phyloP scores from a whole-genome alignment of 1,284 basidiomycete genomes.

The Irpex sp. region DNA sequence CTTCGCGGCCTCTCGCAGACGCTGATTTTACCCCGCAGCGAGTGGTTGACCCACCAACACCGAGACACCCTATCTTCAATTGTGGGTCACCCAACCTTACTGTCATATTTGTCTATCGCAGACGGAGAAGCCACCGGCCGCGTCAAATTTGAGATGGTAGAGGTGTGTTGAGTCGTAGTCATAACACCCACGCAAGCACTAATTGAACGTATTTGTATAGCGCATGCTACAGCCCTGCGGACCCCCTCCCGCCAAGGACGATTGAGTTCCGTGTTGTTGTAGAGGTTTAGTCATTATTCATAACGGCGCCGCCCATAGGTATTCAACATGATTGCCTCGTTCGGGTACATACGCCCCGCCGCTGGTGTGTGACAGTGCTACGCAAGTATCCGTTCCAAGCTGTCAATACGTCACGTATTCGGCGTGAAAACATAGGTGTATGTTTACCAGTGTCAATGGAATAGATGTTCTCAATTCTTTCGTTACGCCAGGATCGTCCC shows the following conservation, averaged over 20 bases:
- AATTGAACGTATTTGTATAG: constrained; percentile 36
- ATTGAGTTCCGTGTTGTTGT: constrained; percentile 28
- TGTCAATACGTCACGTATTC: background rate
- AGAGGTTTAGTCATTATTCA: background rate
- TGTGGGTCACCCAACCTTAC: constrained; percentile 85
- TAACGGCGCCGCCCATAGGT: background rate
- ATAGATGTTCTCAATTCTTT: background rate
- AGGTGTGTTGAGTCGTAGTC: constrained; percentile 54
- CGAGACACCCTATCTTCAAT: constrained; percentile 92
- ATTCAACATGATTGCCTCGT: background rate
- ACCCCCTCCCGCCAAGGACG: constrained; percentile 90
- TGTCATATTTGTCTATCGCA: constrained; percentile 87
- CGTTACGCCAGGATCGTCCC: background rate
- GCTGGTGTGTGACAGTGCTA: background rate
- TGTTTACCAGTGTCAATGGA: background rate
- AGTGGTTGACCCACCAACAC: constrained; percentile 97
- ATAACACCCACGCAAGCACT: background rate
- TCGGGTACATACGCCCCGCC: background rate
- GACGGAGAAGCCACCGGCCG: constrained; percentile 91
- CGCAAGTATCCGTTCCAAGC: background rate
- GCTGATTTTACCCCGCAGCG: constrained; percentile 48
- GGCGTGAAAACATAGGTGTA: background rate
- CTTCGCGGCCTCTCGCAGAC: constrained; percentile 11
- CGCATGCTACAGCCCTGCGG: constrained; percentile 99
- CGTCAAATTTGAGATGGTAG: constrained; percentile 92